Evolutionary conservation across 345 rosid species (phyloP).

Genomic region (Sonneratia alba): DNA sequence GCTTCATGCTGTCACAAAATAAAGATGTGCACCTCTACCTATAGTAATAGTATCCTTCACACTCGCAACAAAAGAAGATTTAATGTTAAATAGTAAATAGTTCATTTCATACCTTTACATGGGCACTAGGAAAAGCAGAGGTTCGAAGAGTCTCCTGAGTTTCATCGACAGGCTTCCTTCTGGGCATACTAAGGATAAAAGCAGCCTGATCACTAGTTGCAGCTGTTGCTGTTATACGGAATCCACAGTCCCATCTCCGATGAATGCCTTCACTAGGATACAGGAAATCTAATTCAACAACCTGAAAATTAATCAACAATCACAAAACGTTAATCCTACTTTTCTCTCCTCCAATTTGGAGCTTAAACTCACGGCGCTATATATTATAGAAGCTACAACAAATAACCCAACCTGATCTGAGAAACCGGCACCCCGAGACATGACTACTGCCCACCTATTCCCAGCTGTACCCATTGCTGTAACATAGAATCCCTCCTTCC

Average conservation of each 20-base stretch:
- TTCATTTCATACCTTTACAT: conserved; percentile 60
- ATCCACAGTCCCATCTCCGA: conserved; percentile 76
- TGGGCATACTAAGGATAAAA: conserved; percentile 70
- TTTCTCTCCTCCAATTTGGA: background rate
- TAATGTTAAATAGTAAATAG: background rate
- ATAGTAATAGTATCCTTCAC: too few species aligned
- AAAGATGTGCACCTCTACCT: too few species aligned
- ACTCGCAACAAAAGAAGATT: background rate
- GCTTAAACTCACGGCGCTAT: background rate
- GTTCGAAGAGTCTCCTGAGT: conserved; percentile 97
- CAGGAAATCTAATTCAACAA: conserved; percentile 91
- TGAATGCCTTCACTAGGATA: conserved; percentile 98
- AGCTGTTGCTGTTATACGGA: conserved; percentile 86
- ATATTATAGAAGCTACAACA: background rate
- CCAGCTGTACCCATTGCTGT: conserved; percentile 96
- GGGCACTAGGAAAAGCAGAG: conserved; percentile 74
- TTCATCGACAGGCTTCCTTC: conserved; percentile 64
- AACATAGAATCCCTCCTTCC: conserved; percentile 92
- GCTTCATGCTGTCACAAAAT: too few species aligned
- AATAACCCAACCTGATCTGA: conserved; percentile 50
- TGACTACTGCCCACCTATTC: conserved; percentile 84
- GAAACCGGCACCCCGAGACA: conserved; percentile 91
- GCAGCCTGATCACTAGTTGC: conserved; percentile 98
- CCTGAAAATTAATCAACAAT: conserved; percentile 31
- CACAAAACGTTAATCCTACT: background rate